Base-by-base conservation (phyloP, 1,284 basidiomycete genomes). In the Hypsizygus ulmarius region DNA sequence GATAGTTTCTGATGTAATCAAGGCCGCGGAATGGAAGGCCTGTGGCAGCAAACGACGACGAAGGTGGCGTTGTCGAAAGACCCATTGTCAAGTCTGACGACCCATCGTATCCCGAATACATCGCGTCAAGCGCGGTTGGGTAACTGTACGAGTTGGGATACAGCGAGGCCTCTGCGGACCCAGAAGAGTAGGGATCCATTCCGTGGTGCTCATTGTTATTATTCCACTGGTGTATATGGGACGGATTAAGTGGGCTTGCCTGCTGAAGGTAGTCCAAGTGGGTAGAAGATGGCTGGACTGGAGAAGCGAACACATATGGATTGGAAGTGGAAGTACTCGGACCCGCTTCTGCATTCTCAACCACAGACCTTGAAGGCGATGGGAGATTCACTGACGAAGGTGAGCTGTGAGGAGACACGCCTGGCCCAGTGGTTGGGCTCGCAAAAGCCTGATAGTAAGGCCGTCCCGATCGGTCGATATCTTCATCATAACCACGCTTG, bases 11-110 rank as follows among this genome's bases (percentile, higher is more conserved):
- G 57, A 90, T 82, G 58, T 79, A 90, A 57, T 91, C 88, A 35
- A 90, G 72, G 12, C 87, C 88, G 34, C 81, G 77, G 72, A 90
- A 90, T 0, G 88, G 89, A 21, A 90, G 70, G 25, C 88, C 87
- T 25, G 81, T 71, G 4, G 79, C 78, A 52, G 79, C 73, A 61
- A 89, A 89, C 3, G 77, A 75, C 18, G 81, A 68, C 1, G 74
- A 75, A 3, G 81, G 77, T 5, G 82, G 76, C 11, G 81, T 76
- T 19, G 75, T 76, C 5, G 79, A 78, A 36, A 82, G 66, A 2
- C 75, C 59, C 53, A 75, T 50, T 19, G 59, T 62, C 43, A 71
- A 52, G 43, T 77, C 75, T 37, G 67, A 64, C 33, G 59, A 49
- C 19, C 68, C 64, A 42, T 75, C 73, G 57, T 70, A 79, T 38